Conservation (phyloP, 139 green algal species). For the Yamagishiella unicocca region DNA sequence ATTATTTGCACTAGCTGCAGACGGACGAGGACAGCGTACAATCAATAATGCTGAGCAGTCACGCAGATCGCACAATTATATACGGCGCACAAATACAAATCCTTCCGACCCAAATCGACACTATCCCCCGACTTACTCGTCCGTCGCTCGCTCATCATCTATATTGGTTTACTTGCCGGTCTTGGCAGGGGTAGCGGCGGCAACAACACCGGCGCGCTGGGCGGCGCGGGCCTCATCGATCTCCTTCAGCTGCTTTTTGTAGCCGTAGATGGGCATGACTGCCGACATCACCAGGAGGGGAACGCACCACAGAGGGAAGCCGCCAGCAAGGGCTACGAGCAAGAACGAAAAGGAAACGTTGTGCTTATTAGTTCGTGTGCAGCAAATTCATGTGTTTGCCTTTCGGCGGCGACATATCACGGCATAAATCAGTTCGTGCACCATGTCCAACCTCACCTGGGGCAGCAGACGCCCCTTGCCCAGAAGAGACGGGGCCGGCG, state of each 20-base stretch:
- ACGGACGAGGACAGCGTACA: too few species aligned
- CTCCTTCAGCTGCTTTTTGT: slow-evolving; percentile 26
- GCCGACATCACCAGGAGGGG: not conserved
- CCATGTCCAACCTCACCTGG: not conserved
- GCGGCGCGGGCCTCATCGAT: slow-evolving; percentile 12
- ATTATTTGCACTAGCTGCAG: too few species aligned
- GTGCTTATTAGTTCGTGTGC: too few species aligned
- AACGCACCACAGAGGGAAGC: slow-evolving; percentile 25
- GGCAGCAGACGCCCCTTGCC: not conserved
- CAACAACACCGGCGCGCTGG: not conserved
- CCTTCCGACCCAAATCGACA: too few species aligned
- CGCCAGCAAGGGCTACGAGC: too few species aligned
- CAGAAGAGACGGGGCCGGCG: not conserved
- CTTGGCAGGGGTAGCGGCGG: slow-evolving; percentile 20
- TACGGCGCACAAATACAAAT: too few species aligned
- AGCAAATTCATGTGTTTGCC: too few species aligned
- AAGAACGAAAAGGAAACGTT: too few species aligned
- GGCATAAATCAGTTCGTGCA: too few species aligned
- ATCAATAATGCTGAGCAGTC: too few species aligned
- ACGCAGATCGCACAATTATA: too few species aligned
- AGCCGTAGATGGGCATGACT: slow-evolving; percentile 35
- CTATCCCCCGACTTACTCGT: slow-evolving; percentile 40
- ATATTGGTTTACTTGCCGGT: not conserved
- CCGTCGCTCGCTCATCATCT: not conserved
- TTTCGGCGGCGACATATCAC: too few species aligned